Evolutionary conservation across 2,329 filamentous ascomycete genomes (phyloP).

Genomic region (Phaeophleospora eucalypticola): DNA sequence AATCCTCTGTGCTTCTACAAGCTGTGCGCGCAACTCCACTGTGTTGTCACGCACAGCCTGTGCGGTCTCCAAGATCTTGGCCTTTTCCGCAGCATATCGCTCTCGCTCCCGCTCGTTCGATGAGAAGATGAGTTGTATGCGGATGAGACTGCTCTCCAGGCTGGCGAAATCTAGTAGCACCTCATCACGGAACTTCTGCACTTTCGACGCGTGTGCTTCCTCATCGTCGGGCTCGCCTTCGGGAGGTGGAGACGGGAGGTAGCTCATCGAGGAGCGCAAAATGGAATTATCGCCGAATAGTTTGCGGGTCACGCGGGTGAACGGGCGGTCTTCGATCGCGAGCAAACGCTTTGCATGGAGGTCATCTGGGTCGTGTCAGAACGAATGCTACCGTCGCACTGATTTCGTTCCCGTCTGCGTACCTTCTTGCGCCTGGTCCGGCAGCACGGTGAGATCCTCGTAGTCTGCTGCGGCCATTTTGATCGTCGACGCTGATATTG

Average conservation of each 20-base stretch:
- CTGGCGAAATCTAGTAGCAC: constrained; percentile 82
- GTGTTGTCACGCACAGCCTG: constrained; percentile 74
- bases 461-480: constrained; percentile 13
- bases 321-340: constrained; percentile 86
- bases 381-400: neutral
- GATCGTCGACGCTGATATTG: no score
- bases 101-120: constrained; percentile 80
- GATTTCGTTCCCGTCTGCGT: neutral
- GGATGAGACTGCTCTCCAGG: constrained; percentile 79
- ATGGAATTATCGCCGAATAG: constrained; percentile 67
- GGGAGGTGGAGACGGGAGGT: constrained; percentile 63
- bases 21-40: constrained; percentile 63
- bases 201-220: constrained; percentile 43
- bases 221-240: constrained; percentile 42
- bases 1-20: constrained; percentile 71
- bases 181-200: constrained; percentile 68
- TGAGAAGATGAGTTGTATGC: constrained; percentile 79
- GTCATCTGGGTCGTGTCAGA: constrained; percentile 54
- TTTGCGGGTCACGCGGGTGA: constrained; percentile 80
- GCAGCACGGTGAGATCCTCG: constrained; percentile 13
- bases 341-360: constrained; percentile 84
- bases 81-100: constrained; percentile 76
- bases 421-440: constrained; percentile 30
- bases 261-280: constrained; percentile 48
- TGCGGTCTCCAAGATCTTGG: constrained; percentile 72